Evolutionary conservation across 75 land plant species (phyloP).

Genomic region (Pinus tabuliformis): DNA sequence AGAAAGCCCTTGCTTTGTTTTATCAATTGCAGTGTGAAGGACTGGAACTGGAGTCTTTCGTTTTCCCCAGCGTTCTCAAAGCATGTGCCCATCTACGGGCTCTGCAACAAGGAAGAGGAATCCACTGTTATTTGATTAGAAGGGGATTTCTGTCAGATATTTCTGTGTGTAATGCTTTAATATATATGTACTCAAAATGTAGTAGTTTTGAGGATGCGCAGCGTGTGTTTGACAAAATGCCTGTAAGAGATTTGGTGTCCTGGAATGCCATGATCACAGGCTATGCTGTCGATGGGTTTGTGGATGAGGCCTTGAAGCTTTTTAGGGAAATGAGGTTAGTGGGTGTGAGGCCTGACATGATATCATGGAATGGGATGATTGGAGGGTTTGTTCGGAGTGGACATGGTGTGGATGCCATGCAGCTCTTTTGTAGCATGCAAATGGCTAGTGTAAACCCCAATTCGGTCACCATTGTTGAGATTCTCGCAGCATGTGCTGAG

Average conservation of each 20-base stretch:
- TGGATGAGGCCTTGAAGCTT: neutral
- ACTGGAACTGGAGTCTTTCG: neutral
- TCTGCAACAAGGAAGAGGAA: slow-evolving; percentile 5
- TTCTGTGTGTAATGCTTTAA: slow-evolving; percentile 11
- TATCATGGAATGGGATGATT: no score
- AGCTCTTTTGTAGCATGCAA: no score
- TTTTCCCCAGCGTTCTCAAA: slow-evolving; percentile 5
- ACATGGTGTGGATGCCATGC: no score
- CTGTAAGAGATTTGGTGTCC: slow-evolving; percentile 10
- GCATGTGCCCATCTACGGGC: slow-evolving; percentile 11
- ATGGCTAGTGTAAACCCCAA: no score
- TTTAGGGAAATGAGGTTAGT: slow-evolving; percentile 4
- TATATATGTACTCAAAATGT: slow-evolving; percentile 22
- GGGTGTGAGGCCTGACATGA: neutral
- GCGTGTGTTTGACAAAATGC: slow-evolving; percentile 14
- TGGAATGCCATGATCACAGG: slow-evolving; percentile 23
- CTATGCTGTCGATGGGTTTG: slow-evolving; percentile 6
- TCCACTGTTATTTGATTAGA: slow-evolving; percentile 9
- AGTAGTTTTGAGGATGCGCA: slow-evolving; percentile 12
- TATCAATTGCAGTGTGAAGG: slow-evolving; percentile 5
- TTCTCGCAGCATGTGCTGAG: neutral
- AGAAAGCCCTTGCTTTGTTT: neutral
- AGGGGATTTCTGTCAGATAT: neutral
- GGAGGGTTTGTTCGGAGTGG: no score
- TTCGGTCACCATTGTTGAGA: neutral